These are phyloP conservation scores for Paramecium primaurelia DNA, from an alignment of 73 alveolate genomes.

Conservation along the genomic window DNA sequence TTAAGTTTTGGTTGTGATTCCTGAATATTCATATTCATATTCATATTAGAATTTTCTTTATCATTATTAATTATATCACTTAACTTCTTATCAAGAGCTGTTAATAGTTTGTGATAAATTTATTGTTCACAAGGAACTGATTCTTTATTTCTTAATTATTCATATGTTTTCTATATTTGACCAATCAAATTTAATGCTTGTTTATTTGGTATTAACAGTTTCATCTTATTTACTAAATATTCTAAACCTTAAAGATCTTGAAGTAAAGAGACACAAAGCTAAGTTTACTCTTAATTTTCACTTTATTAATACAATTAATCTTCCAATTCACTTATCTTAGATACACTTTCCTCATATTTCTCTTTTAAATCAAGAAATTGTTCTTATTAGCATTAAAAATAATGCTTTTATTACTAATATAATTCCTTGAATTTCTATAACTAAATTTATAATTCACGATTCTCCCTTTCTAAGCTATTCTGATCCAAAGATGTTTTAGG, in stretches of 20 bases:
- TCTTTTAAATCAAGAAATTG: neutral
- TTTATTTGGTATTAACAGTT: neutral
- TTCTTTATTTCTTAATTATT: neutral
- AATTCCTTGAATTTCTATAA: neutral
- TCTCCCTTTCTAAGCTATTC: neutral
- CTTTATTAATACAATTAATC: neutral
- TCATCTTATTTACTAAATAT: neutral
- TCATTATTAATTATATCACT: neutral
- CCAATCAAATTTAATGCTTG: neutral
- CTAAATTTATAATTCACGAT: neutral
- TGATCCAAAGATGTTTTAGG: neutral
- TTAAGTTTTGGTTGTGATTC: neutral
- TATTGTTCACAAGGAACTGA: neutral
- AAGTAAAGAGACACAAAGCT: neutral
- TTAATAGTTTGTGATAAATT: neutral
- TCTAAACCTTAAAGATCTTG: neutral
- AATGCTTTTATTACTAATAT: neutral
- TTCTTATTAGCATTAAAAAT: neutral
- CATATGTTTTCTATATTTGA: neutral
- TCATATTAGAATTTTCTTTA: neutral
- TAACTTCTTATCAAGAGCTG: neutral
- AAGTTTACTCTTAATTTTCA: neutral
- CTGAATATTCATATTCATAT: neutral
- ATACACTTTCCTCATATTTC: neutral
- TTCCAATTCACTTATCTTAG: neutral